Evolutionary conservation across 75 land plant genomes (phyloP).

Genomic region (Cryptomeria japonica): DNA sequence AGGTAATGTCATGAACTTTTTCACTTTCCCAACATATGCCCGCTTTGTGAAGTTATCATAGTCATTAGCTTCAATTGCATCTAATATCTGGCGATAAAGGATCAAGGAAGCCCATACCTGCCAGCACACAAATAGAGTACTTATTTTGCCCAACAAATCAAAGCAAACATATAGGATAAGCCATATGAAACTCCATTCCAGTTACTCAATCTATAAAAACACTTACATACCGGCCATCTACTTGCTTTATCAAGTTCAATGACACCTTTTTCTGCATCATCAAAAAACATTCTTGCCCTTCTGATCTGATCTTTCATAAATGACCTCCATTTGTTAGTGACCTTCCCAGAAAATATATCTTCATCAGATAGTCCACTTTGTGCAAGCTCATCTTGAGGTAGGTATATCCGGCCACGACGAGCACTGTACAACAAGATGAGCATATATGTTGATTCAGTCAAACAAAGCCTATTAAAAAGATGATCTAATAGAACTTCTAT

Average conservation of each 20-base stretch:
- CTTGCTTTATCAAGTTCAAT: conserved; percentile 73
- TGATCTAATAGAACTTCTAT: background rate
- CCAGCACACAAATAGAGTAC: conserved; percentile 13
- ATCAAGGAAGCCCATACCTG: conserved; percentile 87
- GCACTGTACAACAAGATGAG: conserved; percentile 46
- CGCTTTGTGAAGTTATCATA: conserved; percentile 80
- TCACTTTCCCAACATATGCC: conserved; percentile 73
- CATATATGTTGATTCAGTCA: background rate
- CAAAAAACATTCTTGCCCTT: conserved; percentile 84
- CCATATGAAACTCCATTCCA: background rate
- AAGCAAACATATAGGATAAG: background rate
- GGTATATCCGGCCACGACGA: conserved; percentile 78
- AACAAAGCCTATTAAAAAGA: background rate
- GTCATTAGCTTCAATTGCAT: conserved; percentile 76
- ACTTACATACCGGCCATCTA: conserved; percentile 72
- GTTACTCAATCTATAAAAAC: background rate
- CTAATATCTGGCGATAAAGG: conserved; percentile 72
- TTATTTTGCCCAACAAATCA: background rate
- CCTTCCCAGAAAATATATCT: conserved; percentile 77
- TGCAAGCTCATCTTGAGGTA: conserved; percentile 90
- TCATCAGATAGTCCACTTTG: conserved; percentile 76
- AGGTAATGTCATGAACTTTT: conserved; percentile 61
- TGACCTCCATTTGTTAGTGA: conserved; percentile 86
- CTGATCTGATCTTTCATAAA: conserved; percentile 89
- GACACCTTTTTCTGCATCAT: conserved; percentile 87